A percentile compares a stretch with the other conserved stretches of the same genome.
Evolutionary conservation across 306 rosid species (phyloP).

Genomic region (Cicer judaicum): DNA sequence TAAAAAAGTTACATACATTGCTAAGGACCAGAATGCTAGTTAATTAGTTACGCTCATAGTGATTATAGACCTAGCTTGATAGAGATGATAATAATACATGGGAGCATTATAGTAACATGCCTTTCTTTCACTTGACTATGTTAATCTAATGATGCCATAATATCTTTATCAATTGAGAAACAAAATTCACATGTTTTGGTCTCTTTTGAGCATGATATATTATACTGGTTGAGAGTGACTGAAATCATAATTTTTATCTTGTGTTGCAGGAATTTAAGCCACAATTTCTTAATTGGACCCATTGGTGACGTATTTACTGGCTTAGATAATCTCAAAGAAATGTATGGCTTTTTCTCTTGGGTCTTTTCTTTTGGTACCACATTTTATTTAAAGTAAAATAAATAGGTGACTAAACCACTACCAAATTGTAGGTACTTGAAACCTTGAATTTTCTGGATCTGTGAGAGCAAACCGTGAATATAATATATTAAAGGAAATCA

Average conservation of each 20-base stretch:
- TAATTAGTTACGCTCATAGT: constrained; percentile 34
- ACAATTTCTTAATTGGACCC: constrained; percentile 78
- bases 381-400: constrained; percentile 37
- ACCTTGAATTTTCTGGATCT: constrained; percentile 14
- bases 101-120: background rate
- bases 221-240: constrained; percentile 29
- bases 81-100: constrained; percentile 17
- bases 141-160: background rate
- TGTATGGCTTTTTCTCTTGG: constrained; percentile 61
- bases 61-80: constrained; percentile 27
- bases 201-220: constrained; percentile 10
- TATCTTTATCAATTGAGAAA: background rate
- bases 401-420: constrained; percentile 22
- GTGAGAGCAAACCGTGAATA: constrained; percentile 20
- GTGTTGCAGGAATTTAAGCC: constrained; percentile 87
- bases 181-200: constrained; percentile 8
- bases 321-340: constrained; percentile 72
- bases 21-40: background rate
- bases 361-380: constrained; percentile 32
- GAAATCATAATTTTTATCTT: constrained; percentile 31
- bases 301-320: constrained; percentile 81
- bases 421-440: constrained; percentile 23
- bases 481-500: constrained; percentile 10
- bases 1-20: background rate
- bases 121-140: background rate